A percentile compares a stretch with the other conserved stretches of the same genome.
phyloP scores from a whole-genome alignment of 2,329 filamentous ascomycete genomes.

The Scedosporium aurantiacum region DNA sequence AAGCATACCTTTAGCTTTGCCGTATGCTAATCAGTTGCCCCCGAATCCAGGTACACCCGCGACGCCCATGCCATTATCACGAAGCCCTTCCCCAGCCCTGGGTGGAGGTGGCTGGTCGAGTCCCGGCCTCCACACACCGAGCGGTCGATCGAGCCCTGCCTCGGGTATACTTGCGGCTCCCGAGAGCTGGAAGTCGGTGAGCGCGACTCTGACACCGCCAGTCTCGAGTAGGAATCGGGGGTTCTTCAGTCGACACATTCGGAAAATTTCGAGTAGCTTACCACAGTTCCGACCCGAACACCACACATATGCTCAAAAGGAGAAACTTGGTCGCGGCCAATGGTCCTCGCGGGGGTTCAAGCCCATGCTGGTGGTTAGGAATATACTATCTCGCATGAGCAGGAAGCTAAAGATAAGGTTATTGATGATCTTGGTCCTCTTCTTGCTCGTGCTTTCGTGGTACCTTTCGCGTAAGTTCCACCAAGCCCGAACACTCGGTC shows the following conservation, averaged over 20 bases:
- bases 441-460: slow-evolving; percentile 54
- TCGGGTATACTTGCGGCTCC: slow-evolving; percentile 47
- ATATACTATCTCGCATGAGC: slow-evolving; percentile 41
- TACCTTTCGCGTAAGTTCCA: slow-evolving; percentile 60
- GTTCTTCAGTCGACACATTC: slow-evolving; percentile 78
- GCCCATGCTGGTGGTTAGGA: slow-evolving; percentile 24
- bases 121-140: slow-evolving; percentile 61
- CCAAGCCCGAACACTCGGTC: neutral
- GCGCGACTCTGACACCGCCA: slow-evolving; percentile 26
- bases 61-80: slow-evolving; percentile 67
- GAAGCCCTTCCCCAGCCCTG: slow-evolving; percentile 74
- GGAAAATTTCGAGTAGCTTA: slow-evolving; percentile 66
- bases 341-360: slow-evolving; percentile 16
- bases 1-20: neutral
- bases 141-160: slow-evolving; percentile 57
- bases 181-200: neutral
- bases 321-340: slow-evolving; percentile 55
- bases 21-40: neutral
- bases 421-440: slow-evolving; percentile 45
- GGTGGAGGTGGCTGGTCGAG: slow-evolving; percentile 76
- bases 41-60: slow-evolving; percentile 38
- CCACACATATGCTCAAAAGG: slow-evolving; percentile 56
- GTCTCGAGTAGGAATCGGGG: slow-evolving; percentile 70
- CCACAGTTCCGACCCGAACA: slow-evolving; percentile 56
- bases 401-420: slow-evolving; percentile 56